phyloP scores from a whole-genome alignment of 2,329 filamentous ascomycete genomes.

The Pseudogymnoascus verrucosus region DNA sequence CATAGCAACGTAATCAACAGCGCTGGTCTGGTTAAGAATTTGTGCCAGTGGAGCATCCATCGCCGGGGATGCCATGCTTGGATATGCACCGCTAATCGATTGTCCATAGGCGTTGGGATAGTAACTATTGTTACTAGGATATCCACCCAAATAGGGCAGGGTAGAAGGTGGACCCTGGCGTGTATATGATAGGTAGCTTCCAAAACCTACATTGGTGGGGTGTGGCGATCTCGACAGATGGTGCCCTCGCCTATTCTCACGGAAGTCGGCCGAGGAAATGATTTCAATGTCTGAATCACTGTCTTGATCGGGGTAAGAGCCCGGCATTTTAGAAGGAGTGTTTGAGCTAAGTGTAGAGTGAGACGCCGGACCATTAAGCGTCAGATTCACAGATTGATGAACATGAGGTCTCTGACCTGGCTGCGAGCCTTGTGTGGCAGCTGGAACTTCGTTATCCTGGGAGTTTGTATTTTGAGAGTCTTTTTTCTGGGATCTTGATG shows the following conservation, averaged over 20 bases:
- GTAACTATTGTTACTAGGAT: neutral
- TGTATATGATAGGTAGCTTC: neutral
- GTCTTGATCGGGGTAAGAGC: slow-evolving; percentile 7
- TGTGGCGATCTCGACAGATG: neutral
- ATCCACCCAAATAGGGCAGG: neutral
- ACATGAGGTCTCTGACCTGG: neutral
- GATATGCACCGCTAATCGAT: neutral
- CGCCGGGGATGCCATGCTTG: neutral
- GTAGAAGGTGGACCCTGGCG: neutral
- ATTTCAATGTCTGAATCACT: slow-evolving; percentile 26
- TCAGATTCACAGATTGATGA: neutral
- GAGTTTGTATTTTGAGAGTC: neutral
- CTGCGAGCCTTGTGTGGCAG: neutral
- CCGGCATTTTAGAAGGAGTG: neutral
- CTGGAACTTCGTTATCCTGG: neutral
- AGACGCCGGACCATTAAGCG: neutral
- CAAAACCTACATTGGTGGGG: neutral
- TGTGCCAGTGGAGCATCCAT: slow-evolving; percentile 7
- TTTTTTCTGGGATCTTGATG: slow-evolving; percentile 8
- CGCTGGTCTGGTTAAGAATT: slow-evolving; percentile 8
- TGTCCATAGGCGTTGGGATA: neutral
- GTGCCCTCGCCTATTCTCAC: slow-evolving; percentile 20
- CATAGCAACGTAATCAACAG: neutral
- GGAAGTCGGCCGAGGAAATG: slow-evolving; percentile 23
- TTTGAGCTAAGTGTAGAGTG: neutral